These are phyloP conservation scores for Kodamaea sp. DNA, from an alignment of 1,139 yeast genomes.

Conservation along the genomic window DNA sequence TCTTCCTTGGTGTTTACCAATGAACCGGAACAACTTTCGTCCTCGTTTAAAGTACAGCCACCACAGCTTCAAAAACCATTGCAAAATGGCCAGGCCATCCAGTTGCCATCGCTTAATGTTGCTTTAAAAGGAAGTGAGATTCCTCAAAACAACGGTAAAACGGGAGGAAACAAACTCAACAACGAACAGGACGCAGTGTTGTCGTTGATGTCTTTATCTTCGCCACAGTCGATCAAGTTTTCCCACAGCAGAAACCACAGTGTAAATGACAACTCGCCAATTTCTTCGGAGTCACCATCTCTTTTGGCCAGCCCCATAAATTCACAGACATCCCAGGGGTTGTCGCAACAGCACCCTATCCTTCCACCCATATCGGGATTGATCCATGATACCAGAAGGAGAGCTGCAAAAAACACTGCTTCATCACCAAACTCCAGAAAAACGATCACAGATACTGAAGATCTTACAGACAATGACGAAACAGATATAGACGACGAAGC, in stretches of 20 bases:
- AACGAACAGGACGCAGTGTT: conserved; percentile 48
- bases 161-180: conserved; percentile 9
- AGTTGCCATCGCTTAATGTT: conserved; percentile 36
- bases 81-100: conserved; percentile 6
- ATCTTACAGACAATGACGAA: conserved; percentile 30
- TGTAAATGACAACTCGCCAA: conserved; percentile 23
- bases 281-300: conserved; percentile 19
- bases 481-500: conserved; percentile 28
- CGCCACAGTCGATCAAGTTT: conserved; percentile 41
- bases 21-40: background rate
- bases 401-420: conserved; percentile 1
- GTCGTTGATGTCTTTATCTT: conserved; percentile 47
- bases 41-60: conserved; percentile 2
- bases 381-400: conserved; percentile 5
- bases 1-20: conserved; percentile 5
- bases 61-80: conserved; percentile 3
- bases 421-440: conserved; percentile 7
- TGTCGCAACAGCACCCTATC: conserved; percentile 16
- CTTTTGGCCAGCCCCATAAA: conserved; percentile 24
- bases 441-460: conserved; percentile 18
- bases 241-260: conserved; percentile 36
- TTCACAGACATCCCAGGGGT: conserved; percentile 7
- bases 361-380: conserved; percentile 38
- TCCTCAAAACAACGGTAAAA: conserved; percentile 5
- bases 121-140: conserved; percentile 17